phyloP scores from a whole-genome alignment of 2,329 filamentous ascomycete species.

The Ceratocystis cubensis region DNA sequence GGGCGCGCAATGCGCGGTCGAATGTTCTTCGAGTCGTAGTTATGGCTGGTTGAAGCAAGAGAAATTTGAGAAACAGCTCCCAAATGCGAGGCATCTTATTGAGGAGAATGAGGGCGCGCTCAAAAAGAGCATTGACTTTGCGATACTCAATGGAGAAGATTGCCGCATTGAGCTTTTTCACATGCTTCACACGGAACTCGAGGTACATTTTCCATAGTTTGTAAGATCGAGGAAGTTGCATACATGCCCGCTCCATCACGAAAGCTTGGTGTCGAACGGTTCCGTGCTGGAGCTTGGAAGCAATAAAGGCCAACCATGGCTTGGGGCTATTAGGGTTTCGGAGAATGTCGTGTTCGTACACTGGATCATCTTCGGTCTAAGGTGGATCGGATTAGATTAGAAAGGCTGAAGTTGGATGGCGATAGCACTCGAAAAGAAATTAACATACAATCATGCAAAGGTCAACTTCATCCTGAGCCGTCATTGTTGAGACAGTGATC shows the following conservation, averaged over 20 bases:
- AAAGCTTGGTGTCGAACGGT: conserved; percentile 72
- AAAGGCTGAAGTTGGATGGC: background rate
- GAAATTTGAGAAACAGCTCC: conserved; percentile 91
- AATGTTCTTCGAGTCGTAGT: conserved; percentile 79
- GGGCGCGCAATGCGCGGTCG: conserved; percentile 77
- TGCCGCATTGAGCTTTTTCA: conserved; percentile 70
- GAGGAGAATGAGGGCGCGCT: conserved; percentile 78
- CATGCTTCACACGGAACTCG: conserved; percentile 66
- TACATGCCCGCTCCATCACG: conserved; percentile 80
- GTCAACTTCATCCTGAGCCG: conserved; percentile 25
- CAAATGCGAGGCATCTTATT: conserved; percentile 99
- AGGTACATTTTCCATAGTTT: conserved; percentile 99
- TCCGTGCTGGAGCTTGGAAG: conserved; percentile 81
- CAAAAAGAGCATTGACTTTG: conserved; percentile 92
- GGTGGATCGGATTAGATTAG: conserved; percentile 21
- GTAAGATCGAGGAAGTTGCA: conserved; percentile 82
- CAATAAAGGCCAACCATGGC: conserved; percentile 89
- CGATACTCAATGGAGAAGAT: conserved; percentile 67
- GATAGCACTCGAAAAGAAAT: background rate
- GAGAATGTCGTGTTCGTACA: conserved; percentile 92
- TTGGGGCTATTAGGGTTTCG: conserved; percentile 76
- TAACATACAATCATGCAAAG: conserved; percentile 38
- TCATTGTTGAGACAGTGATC: background rate
- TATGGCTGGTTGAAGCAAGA: conserved; percentile 82
- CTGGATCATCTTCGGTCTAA: conserved; percentile 72